Evolutionary conservation across 768 basidiomycete genomes (phyloP), one percentile per base, ranked within the genome.

Genomic region (Kwoniella bestiolae): DNA sequence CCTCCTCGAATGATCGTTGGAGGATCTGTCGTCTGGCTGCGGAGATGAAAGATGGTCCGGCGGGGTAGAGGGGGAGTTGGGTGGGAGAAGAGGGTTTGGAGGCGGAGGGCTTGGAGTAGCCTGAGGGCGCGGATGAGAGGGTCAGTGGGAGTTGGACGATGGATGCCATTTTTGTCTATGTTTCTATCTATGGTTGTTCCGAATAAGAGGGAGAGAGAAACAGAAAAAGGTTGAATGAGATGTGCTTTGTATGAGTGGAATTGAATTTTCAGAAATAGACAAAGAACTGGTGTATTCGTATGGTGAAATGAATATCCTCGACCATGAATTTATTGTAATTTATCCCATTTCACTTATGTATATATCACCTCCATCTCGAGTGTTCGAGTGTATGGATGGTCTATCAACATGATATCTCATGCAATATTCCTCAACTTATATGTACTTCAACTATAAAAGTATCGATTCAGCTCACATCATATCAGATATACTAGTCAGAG

Each of bases 11-110:
- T 1, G 92, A 86, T 67, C 91, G 85, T 58, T 88, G 85, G 72
- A 94, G 85, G 16, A 91, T 80, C 1, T 88, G 84, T 47, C 95
- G 86, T 57, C 88, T 88, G 28, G 92, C 88, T 68, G 94, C 88
- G 44, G 88, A 88, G 60, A 94, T 86, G 82, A 91, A 96, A 3
- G 92, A 92, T 25, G 89, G 87, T 29, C 96, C 96, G 31, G 90
- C 91, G 26, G 94, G 91, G 57, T 95, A 86, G 50, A 97, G 82
- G 70, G 79, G 85, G 38, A 86, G 82, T 50, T 83, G 80, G 41
- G 83, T 82, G 35, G 85, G 81, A 23, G 84, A 83, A 80, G 82
- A 79, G 50, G 77, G 70, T 56, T 77, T 73, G 26, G 70, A 65
- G 6, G 70, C 60, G 0, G 85, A 78, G 3, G 85, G 79, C 25